Percentiles rank a stretch among this genome's conserved stretches.
Evolutionary conservation across 768 basidiomycete genomes (phyloP).

Genomic region (Ramaria sp.): DNA sequence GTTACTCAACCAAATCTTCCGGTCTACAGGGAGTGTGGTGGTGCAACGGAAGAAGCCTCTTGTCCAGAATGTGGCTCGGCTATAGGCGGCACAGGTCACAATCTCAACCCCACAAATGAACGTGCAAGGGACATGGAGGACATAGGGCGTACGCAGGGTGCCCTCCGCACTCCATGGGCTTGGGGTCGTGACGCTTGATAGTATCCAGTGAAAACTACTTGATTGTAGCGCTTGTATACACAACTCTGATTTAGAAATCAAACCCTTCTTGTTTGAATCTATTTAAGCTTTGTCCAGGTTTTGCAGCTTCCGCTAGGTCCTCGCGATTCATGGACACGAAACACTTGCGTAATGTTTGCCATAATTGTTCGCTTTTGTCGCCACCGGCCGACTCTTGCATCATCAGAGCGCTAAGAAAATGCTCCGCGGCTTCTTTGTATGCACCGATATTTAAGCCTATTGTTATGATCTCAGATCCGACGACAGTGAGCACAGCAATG

Average conservation of each 20-base stretch:
- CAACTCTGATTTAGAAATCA: slow-evolving; percentile 51
- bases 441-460: slow-evolving; percentile 93
- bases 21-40: slow-evolving; percentile 38
- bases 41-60: slow-evolving; percentile 32
- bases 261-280: slow-evolving; percentile 77
- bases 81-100: slow-evolving; percentile 41
- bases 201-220: background rate
- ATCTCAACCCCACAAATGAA: slow-evolving; percentile 31
- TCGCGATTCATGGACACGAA: slow-evolving; percentile 74
- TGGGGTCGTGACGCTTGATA: slow-evolving; percentile 9
- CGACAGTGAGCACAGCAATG: background rate
- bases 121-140: slow-evolving; percentile 36
- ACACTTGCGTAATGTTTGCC: slow-evolving; percentile 80
- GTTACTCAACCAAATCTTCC: too few relatives aligned
- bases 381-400: slow-evolving; percentile 61
- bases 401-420: slow-evolving; percentile 56
- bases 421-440: slow-evolving; percentile 91
- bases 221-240: too few relatives aligned
- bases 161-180: slow-evolving; percentile 21
- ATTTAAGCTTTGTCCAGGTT: slow-evolving; percentile 51
- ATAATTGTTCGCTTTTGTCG: slow-evolving; percentile 75
- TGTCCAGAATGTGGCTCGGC: slow-evolving; percentile 50
- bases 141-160: slow-evolving; percentile 25
- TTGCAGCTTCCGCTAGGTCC: slow-evolving; percentile 73
- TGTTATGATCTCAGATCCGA: background rate